Evolutionary conservation across 163 green algal species (phyloP).

Genomic region (Chlamydomonas reinhardtii): DNA sequence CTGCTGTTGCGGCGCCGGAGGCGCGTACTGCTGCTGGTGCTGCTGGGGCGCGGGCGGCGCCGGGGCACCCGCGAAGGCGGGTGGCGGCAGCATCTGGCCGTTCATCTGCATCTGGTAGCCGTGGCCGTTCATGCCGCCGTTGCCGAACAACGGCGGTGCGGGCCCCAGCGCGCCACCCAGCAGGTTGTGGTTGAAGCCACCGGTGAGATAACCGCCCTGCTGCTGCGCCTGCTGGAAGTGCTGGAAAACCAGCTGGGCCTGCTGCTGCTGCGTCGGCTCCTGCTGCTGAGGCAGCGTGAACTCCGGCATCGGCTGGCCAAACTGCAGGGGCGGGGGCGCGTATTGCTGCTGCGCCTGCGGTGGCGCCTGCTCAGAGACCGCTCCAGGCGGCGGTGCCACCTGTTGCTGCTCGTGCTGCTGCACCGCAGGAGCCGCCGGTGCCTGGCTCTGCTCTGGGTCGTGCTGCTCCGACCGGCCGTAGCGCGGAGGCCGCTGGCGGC

Average conservation of each 20-base stretch:
- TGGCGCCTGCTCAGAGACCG: too few species aligned
- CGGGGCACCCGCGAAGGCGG: background rate
- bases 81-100: constrained; percentile 9
- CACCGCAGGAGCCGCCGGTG: too few species aligned
- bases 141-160: too few species aligned
- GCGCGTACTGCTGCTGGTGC: background rate
- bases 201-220: background rate
- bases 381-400: background rate
- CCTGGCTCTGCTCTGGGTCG: background rate
- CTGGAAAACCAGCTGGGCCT: background rate
- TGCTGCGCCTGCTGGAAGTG: constrained; percentile 16
- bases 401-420: too few species aligned
- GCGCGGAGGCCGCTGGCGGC: too few species aligned
- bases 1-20: background rate
- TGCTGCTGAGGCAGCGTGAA: background rate
- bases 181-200: background rate
- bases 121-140: too few species aligned
- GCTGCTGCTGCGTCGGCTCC: background rate
- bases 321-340: background rate
- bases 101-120: background rate
- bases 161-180: constrained; percentile 3
- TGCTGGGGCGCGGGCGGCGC: background rate
- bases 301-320: background rate
- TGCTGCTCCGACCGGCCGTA: background rate
- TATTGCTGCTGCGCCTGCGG: background rate